Conservation (phyloP, 2,329 filamentous ascomycete species). For the Paramyrothecium sp. region DNA sequence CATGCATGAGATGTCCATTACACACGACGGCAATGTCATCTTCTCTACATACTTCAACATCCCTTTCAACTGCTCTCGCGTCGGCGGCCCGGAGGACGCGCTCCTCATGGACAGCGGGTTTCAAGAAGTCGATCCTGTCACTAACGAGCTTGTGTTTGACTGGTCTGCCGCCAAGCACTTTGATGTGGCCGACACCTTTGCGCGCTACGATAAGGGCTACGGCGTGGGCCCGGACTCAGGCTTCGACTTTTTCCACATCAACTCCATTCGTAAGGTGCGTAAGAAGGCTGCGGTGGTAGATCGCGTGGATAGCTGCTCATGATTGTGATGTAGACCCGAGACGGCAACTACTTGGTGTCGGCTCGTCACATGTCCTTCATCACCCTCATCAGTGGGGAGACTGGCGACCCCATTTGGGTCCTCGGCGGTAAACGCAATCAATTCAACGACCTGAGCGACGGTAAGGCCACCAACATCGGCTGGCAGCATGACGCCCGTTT, state of each 20-base stretch:
- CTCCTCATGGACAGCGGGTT: slow-evolving; percentile 34
- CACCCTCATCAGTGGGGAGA: slow-evolving; percentile 23
- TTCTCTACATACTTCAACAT: slow-evolving; percentile 39
- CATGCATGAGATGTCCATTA: slow-evolving; percentile 43
- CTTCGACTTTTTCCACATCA: slow-evolving; percentile 38
- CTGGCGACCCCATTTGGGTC: slow-evolving; percentile 31
- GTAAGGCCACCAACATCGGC: slow-evolving; percentile 31
- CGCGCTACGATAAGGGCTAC: slow-evolving; percentile 22
- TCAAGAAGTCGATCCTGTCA: slow-evolving; percentile 35
- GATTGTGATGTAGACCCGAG: slow-evolving; percentile 14
- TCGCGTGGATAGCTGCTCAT: neutral
- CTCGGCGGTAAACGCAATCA: slow-evolving; percentile 33
- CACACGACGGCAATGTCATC: slow-evolving; percentile 35
- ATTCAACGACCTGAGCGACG: slow-evolving; percentile 31
- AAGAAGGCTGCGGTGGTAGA: slow-evolving; percentile 1
- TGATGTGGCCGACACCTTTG: slow-evolving; percentile 19
- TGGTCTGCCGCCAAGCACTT: slow-evolving; percentile 34
- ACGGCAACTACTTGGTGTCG: slow-evolving; percentile 36
- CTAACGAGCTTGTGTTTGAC: slow-evolving; percentile 32
- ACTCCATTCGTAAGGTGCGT: slow-evolving; percentile 29
- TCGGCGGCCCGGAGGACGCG: slow-evolving; percentile 27
- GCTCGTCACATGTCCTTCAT: slow-evolving; percentile 28
- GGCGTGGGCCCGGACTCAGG: slow-evolving; percentile 24
- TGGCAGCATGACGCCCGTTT: slow-evolving; percentile 38
- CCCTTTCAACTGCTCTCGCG: slow-evolving; percentile 23